Evolutionary conservation across 2,329 filamentous ascomycete genomes (phyloP).

Genomic region (Colletotrichum higginsianum): DNA sequence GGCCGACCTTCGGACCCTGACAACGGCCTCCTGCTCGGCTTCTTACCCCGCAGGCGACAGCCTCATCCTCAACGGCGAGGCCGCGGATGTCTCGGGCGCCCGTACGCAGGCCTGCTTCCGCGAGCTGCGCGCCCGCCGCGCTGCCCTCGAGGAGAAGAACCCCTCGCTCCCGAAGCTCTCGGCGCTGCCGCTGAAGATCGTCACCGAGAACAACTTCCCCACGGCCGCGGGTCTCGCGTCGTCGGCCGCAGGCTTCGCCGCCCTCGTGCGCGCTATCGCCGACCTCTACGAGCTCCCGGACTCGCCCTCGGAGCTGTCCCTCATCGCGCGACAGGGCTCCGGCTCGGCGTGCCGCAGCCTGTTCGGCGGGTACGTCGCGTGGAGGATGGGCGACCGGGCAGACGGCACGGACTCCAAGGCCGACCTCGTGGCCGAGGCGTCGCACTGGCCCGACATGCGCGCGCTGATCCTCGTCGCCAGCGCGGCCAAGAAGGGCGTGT

Average conservation of each 20-base stretch:
- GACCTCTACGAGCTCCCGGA: constrained; percentile 90
- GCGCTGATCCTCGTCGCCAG: constrained; percentile 92
- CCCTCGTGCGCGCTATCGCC: constrained; percentile 86
- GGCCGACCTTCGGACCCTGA: constrained; percentile 92
- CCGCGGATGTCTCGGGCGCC: constrained; percentile 88
- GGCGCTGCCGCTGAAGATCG: constrained; percentile 82
- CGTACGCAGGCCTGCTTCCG: constrained; percentile 96
- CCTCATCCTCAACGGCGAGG: constrained; percentile 86
- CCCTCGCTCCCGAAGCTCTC: constrained; percentile 86
- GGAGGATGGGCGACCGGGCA: constrained; percentile 82
- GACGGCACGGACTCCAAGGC: constrained; percentile 92
- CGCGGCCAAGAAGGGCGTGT: constrained; percentile 95
- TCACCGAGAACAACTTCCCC: constrained; percentile 99
- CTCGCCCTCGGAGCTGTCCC: constrained; percentile 84
- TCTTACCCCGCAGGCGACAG: constrained; percentile 76
- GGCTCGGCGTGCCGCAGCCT: constrained; percentile 94
- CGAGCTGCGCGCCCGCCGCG: constrained; percentile 84
- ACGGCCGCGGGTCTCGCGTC: constrained; percentile 91
- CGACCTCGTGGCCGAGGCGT: constrained; percentile 87
- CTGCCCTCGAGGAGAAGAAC: constrained; percentile 80
- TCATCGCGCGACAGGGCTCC: constrained; percentile 93
- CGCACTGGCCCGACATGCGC: constrained; percentile 96
- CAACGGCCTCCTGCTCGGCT: constrained; percentile 91
- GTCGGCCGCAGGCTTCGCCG: constrained; percentile 79
- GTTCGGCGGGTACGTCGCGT: constrained; percentile 96